These are phyloP conservation scores for Fomitopsis palustris DNA, from an alignment of 1,284 basidiomycete species.

Conservation along the genomic window DNA sequence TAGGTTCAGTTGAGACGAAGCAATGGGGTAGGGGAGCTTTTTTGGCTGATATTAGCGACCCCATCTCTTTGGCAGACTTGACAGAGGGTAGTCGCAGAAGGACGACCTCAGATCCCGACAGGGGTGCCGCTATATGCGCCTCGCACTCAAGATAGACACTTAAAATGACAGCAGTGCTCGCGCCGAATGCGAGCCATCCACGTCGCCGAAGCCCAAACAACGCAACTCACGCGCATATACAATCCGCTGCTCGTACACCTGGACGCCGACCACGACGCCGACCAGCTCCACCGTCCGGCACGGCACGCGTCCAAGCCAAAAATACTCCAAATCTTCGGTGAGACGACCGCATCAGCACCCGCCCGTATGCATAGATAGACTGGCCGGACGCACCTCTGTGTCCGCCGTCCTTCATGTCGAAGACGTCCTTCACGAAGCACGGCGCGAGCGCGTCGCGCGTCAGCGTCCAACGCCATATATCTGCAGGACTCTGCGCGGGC, in stretches of 20 bases:
- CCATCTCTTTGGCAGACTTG: no score
- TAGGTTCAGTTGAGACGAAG: no score
- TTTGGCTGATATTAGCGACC: no score
- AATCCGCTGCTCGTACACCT: conserved; percentile 53
- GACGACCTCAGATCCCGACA: no score
- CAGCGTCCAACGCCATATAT: conserved; percentile 59
- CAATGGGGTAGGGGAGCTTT: no score
- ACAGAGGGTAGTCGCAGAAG: no score
- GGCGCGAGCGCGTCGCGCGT: conserved; percentile 52
- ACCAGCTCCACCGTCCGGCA: conserved; percentile 59
- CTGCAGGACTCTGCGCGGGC: conserved; percentile 4
- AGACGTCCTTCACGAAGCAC: conserved; percentile 61
- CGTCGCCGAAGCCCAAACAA: neutral
- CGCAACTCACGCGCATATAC: conserved; percentile 49
- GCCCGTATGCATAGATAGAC: neutral
- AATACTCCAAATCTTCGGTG: conserved; percentile 44
- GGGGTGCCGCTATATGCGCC: no score
- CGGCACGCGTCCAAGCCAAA: conserved; percentile 68
- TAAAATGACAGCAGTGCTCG: no score
- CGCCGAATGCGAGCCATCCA: neutral
- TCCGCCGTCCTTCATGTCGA: conserved; percentile 45
- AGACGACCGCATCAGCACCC: neutral
- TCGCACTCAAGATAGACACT: no score
- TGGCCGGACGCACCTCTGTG: conserved; percentile 30
- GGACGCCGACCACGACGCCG: conserved; percentile 61